Conservation (phyloP, 2,329 filamentous ascomycete genomes). For the Cyanodermella asteris region DNA sequence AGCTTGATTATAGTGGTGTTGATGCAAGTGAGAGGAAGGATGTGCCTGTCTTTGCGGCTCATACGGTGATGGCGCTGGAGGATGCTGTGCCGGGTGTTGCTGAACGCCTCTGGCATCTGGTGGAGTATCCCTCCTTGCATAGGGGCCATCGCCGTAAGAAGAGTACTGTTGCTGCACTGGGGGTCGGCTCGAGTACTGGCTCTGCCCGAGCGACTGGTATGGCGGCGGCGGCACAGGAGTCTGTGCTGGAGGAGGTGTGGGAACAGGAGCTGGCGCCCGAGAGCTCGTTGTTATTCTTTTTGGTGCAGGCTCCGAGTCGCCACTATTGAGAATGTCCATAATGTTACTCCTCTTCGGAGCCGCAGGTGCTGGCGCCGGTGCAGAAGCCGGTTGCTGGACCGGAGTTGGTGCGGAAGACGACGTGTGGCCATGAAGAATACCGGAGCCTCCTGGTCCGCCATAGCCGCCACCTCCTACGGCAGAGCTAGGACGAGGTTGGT, state of each 20-base stretch:
- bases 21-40: no score
- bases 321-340: constrained; percentile 26
- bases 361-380: constrained; percentile 5
- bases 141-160: no score
- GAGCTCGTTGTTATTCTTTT: constrained; percentile 21
- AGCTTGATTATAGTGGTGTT: no score
- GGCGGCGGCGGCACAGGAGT: not conserved
- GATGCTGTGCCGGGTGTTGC: no score
- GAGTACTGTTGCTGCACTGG: no score
- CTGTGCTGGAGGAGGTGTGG: constrained; percentile 4
- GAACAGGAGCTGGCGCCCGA: constrained; percentile 2
- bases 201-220: constrained; percentile 2
- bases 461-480: no score
- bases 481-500: constrained; percentile 1
- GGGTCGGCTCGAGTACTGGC: no score
- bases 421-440: constrained; percentile 3
- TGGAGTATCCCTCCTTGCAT: no score
- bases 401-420: constrained; percentile 6
- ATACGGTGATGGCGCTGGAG: no score
- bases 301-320: constrained; percentile 23
- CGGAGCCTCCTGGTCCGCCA: no score
- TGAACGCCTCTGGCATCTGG: no score
- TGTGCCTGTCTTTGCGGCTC: no score
- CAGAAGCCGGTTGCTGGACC: constrained; percentile 6
- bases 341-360: constrained; percentile 28